These are phyloP conservation scores for Sporothrix pallida DNA, from an alignment of 2,329 filamentous ascomycete genomes.

Conservation along the genomic window DNA sequence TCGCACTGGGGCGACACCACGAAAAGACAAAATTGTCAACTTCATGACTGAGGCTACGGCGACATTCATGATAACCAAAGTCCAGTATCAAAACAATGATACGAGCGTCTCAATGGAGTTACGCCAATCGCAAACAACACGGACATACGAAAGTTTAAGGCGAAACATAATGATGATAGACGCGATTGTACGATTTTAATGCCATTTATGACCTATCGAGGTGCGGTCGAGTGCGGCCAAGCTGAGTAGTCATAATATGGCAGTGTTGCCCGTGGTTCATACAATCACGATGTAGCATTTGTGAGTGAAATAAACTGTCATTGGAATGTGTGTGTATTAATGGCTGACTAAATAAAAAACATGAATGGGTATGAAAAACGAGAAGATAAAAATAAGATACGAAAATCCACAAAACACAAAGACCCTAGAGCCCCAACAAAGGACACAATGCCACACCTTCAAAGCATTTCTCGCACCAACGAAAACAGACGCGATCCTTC, in stretches of 20 bases:
- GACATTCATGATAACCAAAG: neutral
- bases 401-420: neutral
- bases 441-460: neutral
- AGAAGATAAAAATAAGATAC: neutral
- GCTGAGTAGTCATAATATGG: constrained; percentile 10
- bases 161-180: no score
- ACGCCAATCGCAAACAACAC: neutral
- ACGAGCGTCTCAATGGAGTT: neutral
- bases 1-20: neutral
- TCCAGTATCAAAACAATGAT: neutral
- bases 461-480: neutral
- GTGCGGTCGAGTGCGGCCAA: neutral
- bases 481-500: neutral
- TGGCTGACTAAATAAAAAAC: neutral
- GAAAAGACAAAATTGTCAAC: neutral
- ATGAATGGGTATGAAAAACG: neutral
- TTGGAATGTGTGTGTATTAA: neutral
- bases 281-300: neutral
- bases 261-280: neutral
- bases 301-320: neutral
- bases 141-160: neutral
- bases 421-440: neutral
- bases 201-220: neutral
- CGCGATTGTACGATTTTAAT: neutral
- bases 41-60: neutral